Evolutionary conservation across 1,284 basidiomycete genomes (phyloP).

Genomic region (Malassezia nana): DNA sequence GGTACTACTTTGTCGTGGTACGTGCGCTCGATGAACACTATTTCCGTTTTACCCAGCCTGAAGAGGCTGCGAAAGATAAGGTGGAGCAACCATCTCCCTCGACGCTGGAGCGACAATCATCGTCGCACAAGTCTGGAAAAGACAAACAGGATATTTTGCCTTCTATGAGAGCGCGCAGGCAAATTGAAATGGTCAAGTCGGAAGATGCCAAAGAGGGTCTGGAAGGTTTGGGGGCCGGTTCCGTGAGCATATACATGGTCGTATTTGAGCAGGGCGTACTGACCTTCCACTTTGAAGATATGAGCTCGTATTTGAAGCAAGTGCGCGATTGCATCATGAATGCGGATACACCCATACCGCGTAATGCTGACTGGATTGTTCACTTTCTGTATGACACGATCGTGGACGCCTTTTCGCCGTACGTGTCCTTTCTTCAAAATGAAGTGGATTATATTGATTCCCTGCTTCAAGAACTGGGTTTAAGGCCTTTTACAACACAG

Average conservation of each 20-base stretch:
- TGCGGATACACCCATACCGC: conserved; percentile 27
- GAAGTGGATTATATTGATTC: conserved; percentile 72
- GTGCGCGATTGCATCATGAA: conserved; percentile 62
- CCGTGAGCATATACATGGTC: conserved; percentile 75
- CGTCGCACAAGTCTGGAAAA: neutral
- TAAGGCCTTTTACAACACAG: neutral
- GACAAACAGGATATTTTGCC: neutral
- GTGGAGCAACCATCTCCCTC: neutral
- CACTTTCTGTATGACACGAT: conserved; percentile 86
- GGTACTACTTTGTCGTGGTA: conserved; percentile 87
- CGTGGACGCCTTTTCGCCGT: conserved; percentile 85
- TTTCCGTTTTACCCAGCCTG: conserved; percentile 52
- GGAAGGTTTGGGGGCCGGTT: conserved; percentile 60
- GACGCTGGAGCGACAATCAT: neutral
- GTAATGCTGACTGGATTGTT: conserved; percentile 66
- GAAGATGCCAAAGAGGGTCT: conserved; percentile 55
- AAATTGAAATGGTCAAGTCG: conserved; percentile 53
- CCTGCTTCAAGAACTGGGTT: conserved; percentile 52
- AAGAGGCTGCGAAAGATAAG: neutral
- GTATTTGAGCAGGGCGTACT: conserved; percentile 84
- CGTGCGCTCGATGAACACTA: conserved; percentile 64
- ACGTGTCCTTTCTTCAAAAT: conserved; percentile 69
- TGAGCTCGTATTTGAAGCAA: conserved; percentile 72
- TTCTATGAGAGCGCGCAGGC: conserved; percentile 11
- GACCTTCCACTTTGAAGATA: conserved; percentile 84